Base-by-base conservation (phyloP, 2,329 filamentous ascomycete genomes). In the Aspergillus ochraceus region DNA sequence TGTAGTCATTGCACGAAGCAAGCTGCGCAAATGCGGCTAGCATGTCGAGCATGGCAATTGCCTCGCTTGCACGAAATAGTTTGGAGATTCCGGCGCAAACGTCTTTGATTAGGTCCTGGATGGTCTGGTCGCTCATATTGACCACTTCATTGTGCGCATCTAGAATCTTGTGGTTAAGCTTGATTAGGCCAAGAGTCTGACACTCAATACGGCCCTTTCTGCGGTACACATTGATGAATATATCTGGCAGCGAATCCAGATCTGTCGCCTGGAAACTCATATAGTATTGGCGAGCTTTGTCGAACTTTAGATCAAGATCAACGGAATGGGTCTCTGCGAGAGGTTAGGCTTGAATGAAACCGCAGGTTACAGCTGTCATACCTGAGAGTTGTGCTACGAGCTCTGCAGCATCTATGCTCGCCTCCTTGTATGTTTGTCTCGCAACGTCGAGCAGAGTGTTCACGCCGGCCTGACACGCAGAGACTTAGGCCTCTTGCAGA, bases 381-480 rank as follows among this genome's bases (percentile, higher is more conserved):
- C 91, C 81, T 62, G 85, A 85, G 11, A 97, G 75, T 17, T 86
- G 83, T 22, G 85, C 82, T 2, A 94, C 82, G 71, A 94, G 86
- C 54, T 89, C 82, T 65, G 89, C 84, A 4, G 91, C 86, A 73
- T 97, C 91, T 52, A 89, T 85, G 5, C 88, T 95, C 1, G 90
- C 87, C 72, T 98, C 94, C 68, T 95, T 96, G 77, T 95, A 97
- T 0, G 91, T 92, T 68, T 92, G 89, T 5, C 93, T 86, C 36
- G 92, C 91, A 42, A 97, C 90, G 75, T 97, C 94, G 4, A 98
- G 84, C 58, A 97, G 84, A 2, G 91, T 91, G 67, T 91, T 92
- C 47, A 95, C 87, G 0, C 91, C 91, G 50, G 91, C 87, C 84
- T 91, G 65, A 8, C 4, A 65, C 30, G 9, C 5, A 39, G 26